A percentile compares a stretch with the other conserved stretches of the same genome.
Conservation (phyloP, 805 yeast genomes). For the Maudiozyma saulgeensis region DNA sequence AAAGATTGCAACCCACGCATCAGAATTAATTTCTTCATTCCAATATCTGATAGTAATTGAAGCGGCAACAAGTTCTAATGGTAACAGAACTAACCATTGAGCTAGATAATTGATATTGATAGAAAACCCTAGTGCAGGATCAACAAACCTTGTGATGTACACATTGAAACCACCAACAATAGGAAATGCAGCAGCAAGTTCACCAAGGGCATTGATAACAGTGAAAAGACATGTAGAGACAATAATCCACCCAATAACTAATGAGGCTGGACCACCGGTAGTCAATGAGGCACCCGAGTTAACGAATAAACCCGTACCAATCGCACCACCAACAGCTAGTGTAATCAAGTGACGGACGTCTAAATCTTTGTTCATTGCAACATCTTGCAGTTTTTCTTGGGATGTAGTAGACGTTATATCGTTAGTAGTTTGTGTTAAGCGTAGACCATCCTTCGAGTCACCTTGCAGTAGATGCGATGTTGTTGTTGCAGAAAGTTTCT, state of each 20-base stretch:
- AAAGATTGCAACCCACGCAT: constrained; percentile 52
- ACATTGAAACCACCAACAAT: constrained; percentile 45
- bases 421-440: neutral
- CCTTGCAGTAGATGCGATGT: neutral
- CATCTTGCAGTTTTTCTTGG: constrained; percentile 10
- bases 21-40: constrained; percentile 40
- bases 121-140: constrained; percentile 48
- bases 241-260: constrained; percentile 46
- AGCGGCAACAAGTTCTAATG: constrained; percentile 52
- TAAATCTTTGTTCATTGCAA: constrained; percentile 18
- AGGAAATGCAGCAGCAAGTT: constrained; percentile 44
- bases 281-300: constrained; percentile 53
- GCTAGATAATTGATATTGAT: constrained; percentile 45
- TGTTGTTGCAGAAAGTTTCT: neutral
- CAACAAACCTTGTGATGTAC: constrained; percentile 42
- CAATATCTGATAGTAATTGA: constrained; percentile 50
- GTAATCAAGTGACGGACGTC: constrained; percentile 43
- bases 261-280: constrained; percentile 57
- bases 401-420: constrained; percentile 2
- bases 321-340: constrained; percentile 60
- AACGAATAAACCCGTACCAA: constrained; percentile 61
- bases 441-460: neutral
- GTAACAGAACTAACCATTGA: constrained; percentile 48
- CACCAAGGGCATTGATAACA: constrained; percentile 47
- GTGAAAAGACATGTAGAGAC: constrained; percentile 51